These are phyloP conservation scores for Eleusine coracana DNA, from an alignment of 176 grass and related monocot species.

Conservation along the genomic window DNA sequence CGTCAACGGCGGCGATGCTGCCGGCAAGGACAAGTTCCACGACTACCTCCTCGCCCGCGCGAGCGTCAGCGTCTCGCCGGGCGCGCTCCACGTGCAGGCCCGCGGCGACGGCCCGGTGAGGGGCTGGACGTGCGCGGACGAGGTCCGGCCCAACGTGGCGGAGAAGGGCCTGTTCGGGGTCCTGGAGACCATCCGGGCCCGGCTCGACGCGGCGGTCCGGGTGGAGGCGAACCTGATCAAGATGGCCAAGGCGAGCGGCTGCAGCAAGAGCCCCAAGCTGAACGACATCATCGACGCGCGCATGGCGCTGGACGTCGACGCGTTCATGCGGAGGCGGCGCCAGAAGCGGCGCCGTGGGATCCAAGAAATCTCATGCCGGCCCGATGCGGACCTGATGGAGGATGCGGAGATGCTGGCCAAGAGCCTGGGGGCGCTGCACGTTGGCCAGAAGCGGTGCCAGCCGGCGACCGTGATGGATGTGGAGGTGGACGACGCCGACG, in stretches of 20 bases:
- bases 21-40: no score
- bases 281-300: not conserved
- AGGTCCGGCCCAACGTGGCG: not conserved
- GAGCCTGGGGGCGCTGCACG: not conserved
- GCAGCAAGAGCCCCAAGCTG: not conserved
- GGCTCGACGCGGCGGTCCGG: slow-evolving; percentile 19
- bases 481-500: not conserved
- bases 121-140: not conserved
- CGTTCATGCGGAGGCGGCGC: slow-evolving; percentile 5
- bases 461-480: not conserved
- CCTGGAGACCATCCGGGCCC: slow-evolving; percentile 7
- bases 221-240: not conserved
- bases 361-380: not conserved
- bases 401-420: not conserved
- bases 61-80: slow-evolving; percentile 14
- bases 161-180: slow-evolving; percentile 16
- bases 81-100: slow-evolving; percentile 22
- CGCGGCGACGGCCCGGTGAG: not conserved
- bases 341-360: not conserved
- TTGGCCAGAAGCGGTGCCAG: not conserved
- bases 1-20: not conserved
- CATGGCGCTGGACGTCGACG: slow-evolving; percentile 30
- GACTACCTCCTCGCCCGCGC: slow-evolving; percentile 3
- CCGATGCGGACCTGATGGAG: not conserved
- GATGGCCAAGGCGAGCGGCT: not conserved